Percentiles rank a stretch among this genome's conserved stretches.
Conservation (phyloP, 495 filamentous ascomycete genomes). For the Alectoria sarmentosa region DNA sequence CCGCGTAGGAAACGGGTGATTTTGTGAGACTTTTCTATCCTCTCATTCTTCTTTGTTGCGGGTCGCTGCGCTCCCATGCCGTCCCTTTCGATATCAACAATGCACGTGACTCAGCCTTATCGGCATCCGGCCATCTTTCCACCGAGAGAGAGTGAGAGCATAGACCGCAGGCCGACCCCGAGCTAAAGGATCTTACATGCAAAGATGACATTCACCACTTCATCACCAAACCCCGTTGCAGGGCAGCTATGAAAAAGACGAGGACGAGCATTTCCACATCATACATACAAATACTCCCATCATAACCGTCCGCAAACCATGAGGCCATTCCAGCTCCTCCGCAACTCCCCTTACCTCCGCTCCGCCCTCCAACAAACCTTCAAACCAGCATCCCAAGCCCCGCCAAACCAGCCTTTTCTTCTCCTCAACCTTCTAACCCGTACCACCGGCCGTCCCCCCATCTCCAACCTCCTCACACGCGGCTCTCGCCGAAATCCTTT, state of each 20-base stretch:
- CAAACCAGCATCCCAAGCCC: neutral
- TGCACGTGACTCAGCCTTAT: conserved; percentile 8
- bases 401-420: neutral
- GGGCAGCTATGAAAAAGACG: neutral
- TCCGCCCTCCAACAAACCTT: conserved; percentile 11
- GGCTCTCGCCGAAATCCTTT: conserved; percentile 1
- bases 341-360: neutral
- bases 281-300: neutral
- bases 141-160: neutral
- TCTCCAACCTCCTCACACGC: neutral
- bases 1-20: neutral
- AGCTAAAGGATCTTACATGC: too few species aligned
- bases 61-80: too few species aligned
- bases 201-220: neutral
- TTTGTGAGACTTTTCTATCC: too few species aligned
- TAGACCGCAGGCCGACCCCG: neutral
- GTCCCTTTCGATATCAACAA: neutral
- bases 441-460: neutral
- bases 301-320: neutral
- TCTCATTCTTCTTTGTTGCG: too few species aligned
- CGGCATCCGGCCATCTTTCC: neutral
- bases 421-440: neutral
- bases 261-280: neutral
- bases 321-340: conserved; percentile 17
- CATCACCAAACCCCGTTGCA: neutral